These are phyloP conservation scores for Sporothrix phasma DNA, from an alignment of 2,329 filamentous ascomycete species.

Conservation along the genomic window DNA sequence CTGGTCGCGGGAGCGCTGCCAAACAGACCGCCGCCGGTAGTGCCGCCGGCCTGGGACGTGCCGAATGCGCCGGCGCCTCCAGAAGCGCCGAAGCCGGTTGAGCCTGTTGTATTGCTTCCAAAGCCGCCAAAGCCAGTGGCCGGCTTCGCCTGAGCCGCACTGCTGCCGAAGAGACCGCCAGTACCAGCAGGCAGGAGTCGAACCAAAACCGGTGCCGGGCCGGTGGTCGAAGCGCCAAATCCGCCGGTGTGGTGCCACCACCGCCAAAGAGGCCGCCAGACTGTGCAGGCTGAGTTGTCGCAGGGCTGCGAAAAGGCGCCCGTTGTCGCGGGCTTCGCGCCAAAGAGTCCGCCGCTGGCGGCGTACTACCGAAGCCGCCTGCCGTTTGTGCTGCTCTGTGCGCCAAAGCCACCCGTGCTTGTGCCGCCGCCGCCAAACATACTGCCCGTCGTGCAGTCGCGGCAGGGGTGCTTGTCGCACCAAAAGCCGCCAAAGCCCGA, in stretches of 20 bases:
- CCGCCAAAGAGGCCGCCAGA: conserved; percentile 6
- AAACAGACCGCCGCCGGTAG: conserved; percentile 32
- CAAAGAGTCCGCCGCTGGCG: conserved; percentile 31
- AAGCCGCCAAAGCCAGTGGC: conserved; percentile 23
- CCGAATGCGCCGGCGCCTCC: conserved; percentile 24
- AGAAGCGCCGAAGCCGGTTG: conserved; percentile 37
- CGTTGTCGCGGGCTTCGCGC: conserved; percentile 17
- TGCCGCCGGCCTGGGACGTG: conserved; percentile 14
- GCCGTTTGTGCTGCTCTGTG: conserved; percentile 16
- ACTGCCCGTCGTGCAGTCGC: conserved; percentile 26
- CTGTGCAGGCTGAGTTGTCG: conserved; percentile 1
- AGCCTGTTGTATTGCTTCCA: conserved; percentile 21
- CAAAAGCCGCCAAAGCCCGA: conserved; percentile 44
- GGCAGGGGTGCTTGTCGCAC: conserved; percentile 31
- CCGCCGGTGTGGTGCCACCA: conserved; percentile 18
- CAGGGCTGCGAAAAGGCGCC: conserved; percentile 30
- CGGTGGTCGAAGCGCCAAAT: conserved; percentile 20
- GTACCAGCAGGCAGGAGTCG: conserved; percentile 12
- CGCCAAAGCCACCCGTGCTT: conserved; percentile 29
- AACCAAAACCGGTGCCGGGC: conserved; percentile 23
- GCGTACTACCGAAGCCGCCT: conserved; percentile 31
- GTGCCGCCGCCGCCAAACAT: conserved; percentile 32
- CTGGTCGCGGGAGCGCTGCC: conserved; percentile 29
- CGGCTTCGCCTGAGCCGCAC: conserved; percentile 20
- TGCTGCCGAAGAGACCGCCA: conserved; percentile 26